Conservation (phyloP, 163 green algal genomes). For the Scenedesmus sp. region DNA sequence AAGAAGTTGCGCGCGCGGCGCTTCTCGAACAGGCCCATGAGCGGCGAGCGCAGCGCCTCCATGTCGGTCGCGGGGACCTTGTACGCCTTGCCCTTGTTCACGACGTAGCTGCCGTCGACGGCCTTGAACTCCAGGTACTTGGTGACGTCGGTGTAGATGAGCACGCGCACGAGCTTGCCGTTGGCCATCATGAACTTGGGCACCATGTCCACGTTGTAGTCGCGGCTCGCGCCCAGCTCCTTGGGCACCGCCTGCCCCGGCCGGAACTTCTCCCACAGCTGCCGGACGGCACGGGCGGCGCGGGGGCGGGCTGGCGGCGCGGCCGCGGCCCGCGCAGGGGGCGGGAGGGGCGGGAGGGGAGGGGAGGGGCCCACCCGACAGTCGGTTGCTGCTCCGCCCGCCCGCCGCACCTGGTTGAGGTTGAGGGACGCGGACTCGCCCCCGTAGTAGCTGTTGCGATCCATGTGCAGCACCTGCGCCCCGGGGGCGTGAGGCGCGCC, state of each 20-base stretch:
- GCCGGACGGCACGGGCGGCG: conserved; percentile 8
- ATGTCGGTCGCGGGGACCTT: conserved; percentile 95
- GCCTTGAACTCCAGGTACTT: conserved; percentile 99
- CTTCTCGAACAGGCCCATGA: conserved; percentile 99
- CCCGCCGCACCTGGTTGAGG: conserved; percentile 88
- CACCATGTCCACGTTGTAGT: conserved; percentile 99
- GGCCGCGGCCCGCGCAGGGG: too few species aligned
- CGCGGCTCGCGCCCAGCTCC: conserved; percentile 84
- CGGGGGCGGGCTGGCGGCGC: too few species aligned
- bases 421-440: conserved; percentile 95
- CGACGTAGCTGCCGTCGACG: conserved; percentile 96
- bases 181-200: conserved; percentile 99
- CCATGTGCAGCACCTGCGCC: conserved; percentile 97
- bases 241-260: conserved; percentile 70
- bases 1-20: conserved; percentile 94
- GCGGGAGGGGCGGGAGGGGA: too few species aligned
- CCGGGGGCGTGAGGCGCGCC: too few species aligned
- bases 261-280: conserved; percentile 96
- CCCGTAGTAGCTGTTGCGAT: conserved; percentile 99
- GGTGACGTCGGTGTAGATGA: conserved; percentile 97
- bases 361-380: neutral
- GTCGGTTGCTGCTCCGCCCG: neutral
- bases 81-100: conserved; percentile 77
- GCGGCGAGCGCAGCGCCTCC: conserved; percentile 90
- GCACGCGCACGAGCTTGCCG: conserved; percentile 83